Evolutionary conservation across 2,329 filamentous ascomycete genomes (phyloP), one percentile per base, ranked within the genome.

Genomic region (Fusarium hainanense): DNA sequence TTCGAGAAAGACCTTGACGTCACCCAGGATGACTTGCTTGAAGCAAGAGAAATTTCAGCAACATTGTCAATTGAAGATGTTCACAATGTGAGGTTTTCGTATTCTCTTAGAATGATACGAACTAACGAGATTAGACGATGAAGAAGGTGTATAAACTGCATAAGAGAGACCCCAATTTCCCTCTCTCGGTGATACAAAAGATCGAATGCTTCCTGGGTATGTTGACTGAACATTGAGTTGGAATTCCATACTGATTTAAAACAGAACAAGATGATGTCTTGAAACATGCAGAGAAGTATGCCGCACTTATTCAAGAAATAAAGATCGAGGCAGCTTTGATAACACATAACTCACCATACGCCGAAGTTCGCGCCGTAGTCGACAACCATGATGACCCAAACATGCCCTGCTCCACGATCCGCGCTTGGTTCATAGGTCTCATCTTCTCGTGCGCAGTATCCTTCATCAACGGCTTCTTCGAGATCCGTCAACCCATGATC

Each of bases 401-500:
- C 10, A 77, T 80, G 27, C 86, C 85, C 82, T 87, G 80, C 77
- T 88, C 51, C 16, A 89, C 87, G 1, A 82, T 88, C 43, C 84
- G 86, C 4, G 82, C 82, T 42, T 88, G 85, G 85, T 68, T 77
- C 16, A 84, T 88, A 32, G 86, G 86, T n/a, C 72, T 85, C 23
- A 68, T 82, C 44, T 88, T 88, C 63, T 81, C 84, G 7, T 77
- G 81, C 18, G 64, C 84, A 23, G 78, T 86, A 32, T 80, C 83
- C 47, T 85, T 85, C 58, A 79, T 85, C 75, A 88, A 89, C 72
- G 84, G 86, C 77, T 82, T 89, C 58, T 88, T 89, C 71, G 84
- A 84, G 51, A 84, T 89, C 59, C 85, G 87, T 14, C 82, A 85
- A 66, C 87, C 87, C 0, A 78, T 80, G 49, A 88, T 89, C 65